Evolutionary conservation across 345 rosid species (phyloP).

Genomic region (Jatropha curcas): DNA sequence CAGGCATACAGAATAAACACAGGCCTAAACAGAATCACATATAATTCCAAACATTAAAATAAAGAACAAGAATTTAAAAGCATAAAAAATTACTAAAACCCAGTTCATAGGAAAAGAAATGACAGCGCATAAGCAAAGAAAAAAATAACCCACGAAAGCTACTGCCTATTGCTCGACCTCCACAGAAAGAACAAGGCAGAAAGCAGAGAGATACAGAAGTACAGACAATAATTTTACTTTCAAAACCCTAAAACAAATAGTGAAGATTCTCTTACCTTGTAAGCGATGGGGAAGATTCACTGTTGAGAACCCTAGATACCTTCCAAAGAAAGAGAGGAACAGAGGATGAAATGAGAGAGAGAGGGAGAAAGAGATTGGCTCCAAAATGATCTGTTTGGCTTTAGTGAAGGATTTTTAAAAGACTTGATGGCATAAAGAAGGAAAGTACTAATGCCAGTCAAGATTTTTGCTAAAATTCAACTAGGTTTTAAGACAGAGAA

Average conservation of each 20-base stretch:
- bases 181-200: not conserved
- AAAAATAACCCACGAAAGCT: not conserved
- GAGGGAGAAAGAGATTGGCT: constrained; percentile 1
- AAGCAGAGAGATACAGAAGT: not conserved
- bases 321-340: constrained; percentile 4
- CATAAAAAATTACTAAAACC: not conserved
- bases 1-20: constrained; percentile 5
- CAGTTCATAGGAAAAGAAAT: constrained; percentile 6
- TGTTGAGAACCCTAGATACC: constrained; percentile 29
- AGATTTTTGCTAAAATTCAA: too few relatives aligned
- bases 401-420: not conserved
- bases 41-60: not conserved
- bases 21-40: constrained; percentile 4
- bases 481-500: too few relatives aligned
- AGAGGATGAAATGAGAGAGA: not conserved
- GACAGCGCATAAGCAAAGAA: not conserved
- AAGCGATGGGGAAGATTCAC: constrained; percentile 18
- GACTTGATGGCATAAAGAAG: too few relatives aligned
- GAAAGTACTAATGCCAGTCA: too few relatives aligned
- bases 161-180: not conserved
- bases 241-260: constrained; percentile 12
- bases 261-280: constrained; percentile 19
- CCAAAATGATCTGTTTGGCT: constrained; percentile 6
- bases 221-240: not conserved
- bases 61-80: too few relatives aligned